Conservation (phyloP, 345 rosid genomes). For the Eucalyptus tenuipes region DNA sequence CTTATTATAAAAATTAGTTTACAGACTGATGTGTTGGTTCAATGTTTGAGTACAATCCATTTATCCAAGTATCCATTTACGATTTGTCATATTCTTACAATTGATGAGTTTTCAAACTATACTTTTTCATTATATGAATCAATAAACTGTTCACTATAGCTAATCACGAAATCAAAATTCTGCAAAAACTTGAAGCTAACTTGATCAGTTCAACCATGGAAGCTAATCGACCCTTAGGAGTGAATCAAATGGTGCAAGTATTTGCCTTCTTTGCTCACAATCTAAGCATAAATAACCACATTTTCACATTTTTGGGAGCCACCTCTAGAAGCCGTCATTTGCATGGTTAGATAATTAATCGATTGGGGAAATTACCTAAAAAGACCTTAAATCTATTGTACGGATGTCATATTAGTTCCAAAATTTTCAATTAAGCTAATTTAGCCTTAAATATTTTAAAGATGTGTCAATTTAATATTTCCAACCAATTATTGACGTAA, state of each 20-base stretch:
- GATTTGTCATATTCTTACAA: neutral
- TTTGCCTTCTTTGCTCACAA: neutral
- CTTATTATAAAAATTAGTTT: neutral
- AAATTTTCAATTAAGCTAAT: neutral
- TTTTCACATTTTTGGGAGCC: neutral
- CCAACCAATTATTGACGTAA: fast-evolving
- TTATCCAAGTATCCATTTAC: neutral
- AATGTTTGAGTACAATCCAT: neutral
- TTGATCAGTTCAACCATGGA: neutral
- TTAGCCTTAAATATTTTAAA: neutral
- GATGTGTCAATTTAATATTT: neutral
- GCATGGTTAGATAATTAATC: neutral
- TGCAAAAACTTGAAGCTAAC: neutral
- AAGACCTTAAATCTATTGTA: fast-evolving
- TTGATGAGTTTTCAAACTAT: neutral
- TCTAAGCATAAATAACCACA: neutral
- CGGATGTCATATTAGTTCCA: too few relatives aligned
- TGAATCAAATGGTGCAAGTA: neutral
- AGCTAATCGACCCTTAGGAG: neutral
- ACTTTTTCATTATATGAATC: neutral
- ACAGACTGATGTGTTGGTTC: neutral
- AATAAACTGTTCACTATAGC: neutral
- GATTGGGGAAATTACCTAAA: neutral
- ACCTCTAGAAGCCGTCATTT: neutral
- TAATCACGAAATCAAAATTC: neutral